Evolutionary conservation across 768 basidiomycete genomes (phyloP).

Genomic region (Pulveroboletus sp.): DNA sequence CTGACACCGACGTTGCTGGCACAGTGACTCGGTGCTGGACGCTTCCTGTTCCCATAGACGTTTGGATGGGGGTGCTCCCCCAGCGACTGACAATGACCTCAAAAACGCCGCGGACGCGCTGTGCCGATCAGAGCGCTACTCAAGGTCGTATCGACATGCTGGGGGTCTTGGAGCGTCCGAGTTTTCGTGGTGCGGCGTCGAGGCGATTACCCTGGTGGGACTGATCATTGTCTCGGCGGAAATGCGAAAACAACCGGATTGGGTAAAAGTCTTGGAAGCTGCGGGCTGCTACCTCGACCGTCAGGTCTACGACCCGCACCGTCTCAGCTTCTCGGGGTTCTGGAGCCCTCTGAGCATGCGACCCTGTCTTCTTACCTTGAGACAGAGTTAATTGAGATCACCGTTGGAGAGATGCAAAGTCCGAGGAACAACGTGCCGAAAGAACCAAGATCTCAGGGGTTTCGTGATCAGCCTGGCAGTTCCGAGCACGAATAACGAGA

Average conservation of each 20-base stretch:
- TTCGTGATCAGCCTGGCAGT: conserved; percentile 40
- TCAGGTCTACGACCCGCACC: conserved; percentile 34
- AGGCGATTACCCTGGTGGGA: conserved; percentile 35
- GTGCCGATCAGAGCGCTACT: too few species aligned
- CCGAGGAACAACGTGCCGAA: conserved; percentile 40
- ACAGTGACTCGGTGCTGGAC: conserved; percentile 39
- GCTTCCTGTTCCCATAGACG: conserved; percentile 37
- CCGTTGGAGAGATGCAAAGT: conserved; percentile 36
- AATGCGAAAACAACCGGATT: conserved; percentile 35
- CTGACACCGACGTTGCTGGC: conserved; percentile 55
- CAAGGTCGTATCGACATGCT: too few species aligned
- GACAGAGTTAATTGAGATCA: conserved; percentile 35
- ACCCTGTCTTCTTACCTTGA: conserved; percentile 23
- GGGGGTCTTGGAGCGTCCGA: conserved; percentile 34
- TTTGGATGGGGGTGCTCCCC: conserved; percentile 50
- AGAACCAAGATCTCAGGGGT: conserved; percentile 36
- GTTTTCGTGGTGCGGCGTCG: conserved; percentile 30
- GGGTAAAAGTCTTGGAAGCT: conserved; percentile 42
- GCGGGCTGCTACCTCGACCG: conserved; percentile 5
- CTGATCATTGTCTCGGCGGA: conserved; percentile 49
- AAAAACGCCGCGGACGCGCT: too few species aligned
- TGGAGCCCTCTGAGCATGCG: conserved; percentile 28
- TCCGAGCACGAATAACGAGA: conserved; percentile 35
- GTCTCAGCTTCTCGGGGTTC: conserved; percentile 30
- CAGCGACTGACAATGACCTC: neutral